Conservation (phyloP, 768 basidiomycete species). For the Amyloporia xantha region DNA sequence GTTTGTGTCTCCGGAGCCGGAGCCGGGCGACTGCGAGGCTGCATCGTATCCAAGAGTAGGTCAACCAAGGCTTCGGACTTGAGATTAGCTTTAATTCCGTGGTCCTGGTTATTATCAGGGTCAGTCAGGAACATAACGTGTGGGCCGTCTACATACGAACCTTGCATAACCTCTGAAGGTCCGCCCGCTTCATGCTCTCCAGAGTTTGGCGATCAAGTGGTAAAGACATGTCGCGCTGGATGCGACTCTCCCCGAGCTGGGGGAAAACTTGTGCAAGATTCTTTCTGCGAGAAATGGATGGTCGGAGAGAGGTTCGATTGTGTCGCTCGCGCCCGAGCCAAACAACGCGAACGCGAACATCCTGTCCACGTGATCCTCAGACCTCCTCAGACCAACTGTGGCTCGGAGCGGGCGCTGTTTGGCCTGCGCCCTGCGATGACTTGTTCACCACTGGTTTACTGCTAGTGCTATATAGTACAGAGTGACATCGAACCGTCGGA, state of each 20-base stretch:
- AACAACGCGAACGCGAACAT: constrained; percentile 40
- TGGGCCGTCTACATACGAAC: constrained; percentile 27
- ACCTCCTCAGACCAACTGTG: no score
- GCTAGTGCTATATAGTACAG: no score
- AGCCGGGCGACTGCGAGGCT: constrained; percentile 19
- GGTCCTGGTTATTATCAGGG: constrained; percentile 41
- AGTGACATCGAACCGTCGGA: no score
- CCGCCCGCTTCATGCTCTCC: constrained; percentile 46
- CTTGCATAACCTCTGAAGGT: constrained; percentile 59
- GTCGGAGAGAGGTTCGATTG: constrained; percentile 1
- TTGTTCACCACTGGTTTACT: no score
- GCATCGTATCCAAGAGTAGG: constrained; percentile 48
- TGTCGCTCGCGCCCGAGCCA: constrained; percentile 24
- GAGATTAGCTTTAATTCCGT: constrained; percentile 76
- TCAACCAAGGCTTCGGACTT: constrained; percentile 78
- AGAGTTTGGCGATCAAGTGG: constrained; percentile 37
- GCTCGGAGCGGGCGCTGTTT: no score
- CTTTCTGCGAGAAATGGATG: neutral
- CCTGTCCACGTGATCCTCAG: constrained; percentile 27
- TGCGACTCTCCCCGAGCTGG: no score
- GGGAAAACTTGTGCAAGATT: no score
- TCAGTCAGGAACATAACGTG: constrained; percentile 3
- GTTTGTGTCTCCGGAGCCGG: constrained; percentile 14
- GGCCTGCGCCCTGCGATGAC: no score
- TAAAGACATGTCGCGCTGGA: constrained; percentile 37